A percentile compares a stretch with the other conserved stretches of the same genome.
Conservation (phyloP, 2,329 filamentous ascomycete genomes). For the Sporothrix globosa region DNA sequence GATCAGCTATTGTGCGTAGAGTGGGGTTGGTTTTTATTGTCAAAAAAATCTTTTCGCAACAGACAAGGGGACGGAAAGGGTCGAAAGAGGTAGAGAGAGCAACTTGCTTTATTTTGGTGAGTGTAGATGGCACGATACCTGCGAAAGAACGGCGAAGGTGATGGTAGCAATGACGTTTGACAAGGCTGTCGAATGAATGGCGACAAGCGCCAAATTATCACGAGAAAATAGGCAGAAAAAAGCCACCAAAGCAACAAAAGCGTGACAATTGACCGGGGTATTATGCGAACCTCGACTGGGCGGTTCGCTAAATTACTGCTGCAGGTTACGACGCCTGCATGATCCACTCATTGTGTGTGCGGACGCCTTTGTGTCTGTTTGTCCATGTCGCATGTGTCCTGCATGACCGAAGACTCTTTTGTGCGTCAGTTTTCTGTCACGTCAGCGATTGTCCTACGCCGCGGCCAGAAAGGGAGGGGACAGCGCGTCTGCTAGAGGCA, state of each 20-base stretch:
- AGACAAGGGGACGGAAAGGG: not conserved
- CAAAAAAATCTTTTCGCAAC: not conserved
- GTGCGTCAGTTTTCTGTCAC: constrained; percentile 3
- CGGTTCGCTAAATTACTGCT: not conserved
- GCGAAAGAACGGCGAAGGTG: not conserved
- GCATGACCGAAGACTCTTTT: constrained; percentile 1
- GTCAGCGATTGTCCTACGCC: too few relatives aligned
- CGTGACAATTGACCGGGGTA: not conserved
- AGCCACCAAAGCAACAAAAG: not conserved
- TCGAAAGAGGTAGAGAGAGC: not conserved
- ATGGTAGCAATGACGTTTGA: not conserved
- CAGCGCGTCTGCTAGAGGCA: too few relatives aligned
- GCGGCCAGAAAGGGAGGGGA: too few relatives aligned
- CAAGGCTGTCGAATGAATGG: constrained; percentile 18
- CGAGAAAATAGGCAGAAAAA: not conserved
- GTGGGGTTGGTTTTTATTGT: not conserved
- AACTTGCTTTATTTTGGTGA: not conserved
- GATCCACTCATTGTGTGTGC: not conserved
- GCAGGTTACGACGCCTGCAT: not conserved
- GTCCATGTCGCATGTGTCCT: too few relatives aligned
- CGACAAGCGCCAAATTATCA: not conserved
- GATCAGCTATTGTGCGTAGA: not conserved
- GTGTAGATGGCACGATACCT: not conserved
- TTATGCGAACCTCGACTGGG: constrained; percentile 6
- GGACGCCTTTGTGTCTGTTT: not conserved